Percentiles rank a stretch among this genome's conserved stretches.
These are phyloP conservation scores for Penicillium hesseltinei DNA, from an alignment of 2,329 filamentous ascomycete species.

Conservation along the genomic window DNA sequence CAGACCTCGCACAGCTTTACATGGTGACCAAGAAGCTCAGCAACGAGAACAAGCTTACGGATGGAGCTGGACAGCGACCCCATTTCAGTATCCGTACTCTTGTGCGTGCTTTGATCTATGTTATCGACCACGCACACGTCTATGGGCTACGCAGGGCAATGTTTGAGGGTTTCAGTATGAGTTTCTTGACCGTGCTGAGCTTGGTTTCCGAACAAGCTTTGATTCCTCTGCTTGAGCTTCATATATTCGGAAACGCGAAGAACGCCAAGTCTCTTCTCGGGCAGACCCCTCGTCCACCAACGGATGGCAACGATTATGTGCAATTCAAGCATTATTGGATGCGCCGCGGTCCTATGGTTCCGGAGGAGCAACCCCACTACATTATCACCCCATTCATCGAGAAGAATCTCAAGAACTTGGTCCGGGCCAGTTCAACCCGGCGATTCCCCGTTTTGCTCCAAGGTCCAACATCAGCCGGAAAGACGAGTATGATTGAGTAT, in stretches of 20 bases:
- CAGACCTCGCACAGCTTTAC: conserved; percentile 84
- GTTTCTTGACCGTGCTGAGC: conserved; percentile 86
- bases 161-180: conserved; percentile 97
- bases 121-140: conserved; percentile 75
- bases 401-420: conserved; percentile 89
- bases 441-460: conserved; percentile 93
- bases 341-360: conserved; percentile 65
- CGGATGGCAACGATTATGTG: conserved; percentile 74
- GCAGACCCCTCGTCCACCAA: conserved; percentile 73
- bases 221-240: conserved; percentile 73
- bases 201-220: conserved; percentile 76
- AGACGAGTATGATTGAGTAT: conserved; percentile 99
- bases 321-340: conserved; percentile 91
- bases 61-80: conserved; percentile 91
- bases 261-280: conserved; percentile 72
- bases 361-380: conserved; percentile 78
- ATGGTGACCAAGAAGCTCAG: conserved; percentile 80
- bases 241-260: conserved; percentile 70
- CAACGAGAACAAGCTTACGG: conserved; percentile 79
- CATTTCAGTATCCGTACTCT: conserved; percentile 96
- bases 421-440: conserved; percentile 86
- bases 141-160: conserved; percentile 84
- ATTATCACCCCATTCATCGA: conserved; percentile 96
- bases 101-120: conserved; percentile 85
- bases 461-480: conserved; percentile 93